phyloP scores from a whole-genome alignment of 2,329 filamentous ascomycete genomes.

The Cladosporium sphaerospermum region DNA sequence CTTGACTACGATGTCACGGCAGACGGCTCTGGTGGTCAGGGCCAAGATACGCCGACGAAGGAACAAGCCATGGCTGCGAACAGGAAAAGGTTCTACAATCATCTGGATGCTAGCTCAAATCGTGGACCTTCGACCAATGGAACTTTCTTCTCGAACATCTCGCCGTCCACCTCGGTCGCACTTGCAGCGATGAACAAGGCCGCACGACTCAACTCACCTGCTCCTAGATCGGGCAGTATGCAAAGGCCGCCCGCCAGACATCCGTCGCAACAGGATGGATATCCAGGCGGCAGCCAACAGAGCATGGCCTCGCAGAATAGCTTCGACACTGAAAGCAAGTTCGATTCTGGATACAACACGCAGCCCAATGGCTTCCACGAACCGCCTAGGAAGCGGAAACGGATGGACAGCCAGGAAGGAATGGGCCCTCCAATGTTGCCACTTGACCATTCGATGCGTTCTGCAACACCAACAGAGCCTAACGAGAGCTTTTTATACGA shows the following conservation, averaged over 20 bases:
- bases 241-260: slow-evolving; percentile 61
- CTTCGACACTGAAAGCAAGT: slow-evolving; percentile 36
- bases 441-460: slow-evolving; percentile 55
- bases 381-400: slow-evolving; percentile 73
- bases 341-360: slow-evolving; percentile 63
- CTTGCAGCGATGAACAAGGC: slow-evolving; percentile 92
- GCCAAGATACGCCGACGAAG: slow-evolving; percentile 90
- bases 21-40: slow-evolving; percentile 63
- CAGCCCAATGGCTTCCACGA: slow-evolving; percentile 48
- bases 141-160: slow-evolving; percentile 97
- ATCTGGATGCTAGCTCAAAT: slow-evolving; percentile 47
- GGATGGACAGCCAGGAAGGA: slow-evolving; percentile 37
- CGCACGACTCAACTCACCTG: slow-evolving; percentile 83
- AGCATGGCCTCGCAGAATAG: slow-evolving; percentile 47
- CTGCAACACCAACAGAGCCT: slow-evolving; percentile 65
- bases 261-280: slow-evolving; percentile 65
- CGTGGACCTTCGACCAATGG: slow-evolving; percentile 51
- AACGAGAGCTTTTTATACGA: slow-evolving; percentile 72
- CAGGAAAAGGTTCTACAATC: slow-evolving; percentile 85
- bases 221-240: slow-evolving; percentile 56
- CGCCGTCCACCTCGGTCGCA: slow-evolving; percentile 82
- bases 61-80: slow-evolving; percentile 95
- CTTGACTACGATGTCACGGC: slow-evolving; percentile 75
- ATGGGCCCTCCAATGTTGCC: slow-evolving; percentile 27
- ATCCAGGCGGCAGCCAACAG: slow-evolving; percentile 71